A percentile compares a stretch with the other conserved stretches of the same genome.
These are phyloP conservation scores for Daldinia concentrica DNA, from an alignment of 495 filamentous ascomycete genomes.

Conservation along the genomic window DNA sequence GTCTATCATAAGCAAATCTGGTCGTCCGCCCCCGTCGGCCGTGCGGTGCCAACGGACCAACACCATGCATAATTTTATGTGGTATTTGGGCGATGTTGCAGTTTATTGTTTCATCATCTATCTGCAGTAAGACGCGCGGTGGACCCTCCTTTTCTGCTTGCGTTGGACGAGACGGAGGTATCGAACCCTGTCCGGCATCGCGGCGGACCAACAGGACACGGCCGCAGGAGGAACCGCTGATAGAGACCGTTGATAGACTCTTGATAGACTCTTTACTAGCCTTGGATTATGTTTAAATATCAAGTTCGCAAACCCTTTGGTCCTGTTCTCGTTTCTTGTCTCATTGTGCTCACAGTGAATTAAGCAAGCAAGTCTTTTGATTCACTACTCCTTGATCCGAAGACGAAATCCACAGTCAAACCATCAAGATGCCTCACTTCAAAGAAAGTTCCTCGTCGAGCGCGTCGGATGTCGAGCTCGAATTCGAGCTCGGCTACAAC, in stretches of 20 bases:
- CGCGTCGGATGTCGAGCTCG: slow-evolving; percentile 11
- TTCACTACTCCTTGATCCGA: slow-evolving; percentile 3
- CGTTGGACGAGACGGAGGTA: background rate
- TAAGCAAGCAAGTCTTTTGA: slow-evolving; percentile 6
- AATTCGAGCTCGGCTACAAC: slow-evolving; percentile 7
- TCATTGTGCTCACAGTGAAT: slow-evolving; percentile 12
- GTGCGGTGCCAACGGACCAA: background rate
- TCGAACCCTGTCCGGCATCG: background rate
- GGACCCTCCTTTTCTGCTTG: background rate
- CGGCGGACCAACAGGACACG: background rate
- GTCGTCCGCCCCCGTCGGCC: background rate
- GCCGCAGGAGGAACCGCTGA: background rate
- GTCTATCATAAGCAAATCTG: slow-evolving; percentile 1
- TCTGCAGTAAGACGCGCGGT: background rate
- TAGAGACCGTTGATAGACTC: background rate
- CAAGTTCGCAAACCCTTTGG: background rate
- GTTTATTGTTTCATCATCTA: background rate
- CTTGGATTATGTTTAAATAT: background rate
- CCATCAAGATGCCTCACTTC: slow-evolving; percentile 12
- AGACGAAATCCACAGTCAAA: slow-evolving; percentile 12
- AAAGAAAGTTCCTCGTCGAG: slow-evolving; percentile 16
- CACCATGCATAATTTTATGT: background rate
- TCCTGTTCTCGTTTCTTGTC: background rate
- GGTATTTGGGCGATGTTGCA: background rate
- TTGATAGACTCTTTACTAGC: background rate